Evolutionary conservation across 495 filamentous ascomycete species (phyloP).

Genomic region (Trichoderma asperelloides): DNA sequence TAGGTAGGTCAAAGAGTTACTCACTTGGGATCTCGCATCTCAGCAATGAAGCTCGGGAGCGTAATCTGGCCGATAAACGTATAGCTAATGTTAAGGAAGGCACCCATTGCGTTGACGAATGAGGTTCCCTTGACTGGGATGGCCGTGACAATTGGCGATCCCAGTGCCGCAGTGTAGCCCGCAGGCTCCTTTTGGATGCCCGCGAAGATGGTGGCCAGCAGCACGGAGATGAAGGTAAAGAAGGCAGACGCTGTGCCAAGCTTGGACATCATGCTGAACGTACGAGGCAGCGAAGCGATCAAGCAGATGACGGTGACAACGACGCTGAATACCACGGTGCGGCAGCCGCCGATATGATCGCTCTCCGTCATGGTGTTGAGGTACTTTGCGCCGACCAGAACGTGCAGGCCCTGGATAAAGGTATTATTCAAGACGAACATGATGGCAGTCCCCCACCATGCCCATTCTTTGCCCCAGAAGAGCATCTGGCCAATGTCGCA

Average conservation of each 20-base stretch:
- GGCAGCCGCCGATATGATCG: constrained; percentile 45
- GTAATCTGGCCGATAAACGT: constrained; percentile 94
- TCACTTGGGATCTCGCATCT: constrained; percentile 67
- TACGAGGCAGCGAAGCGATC: constrained; percentile 69
- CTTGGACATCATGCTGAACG: constrained; percentile 67
- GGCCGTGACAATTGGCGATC: constrained; percentile 53
- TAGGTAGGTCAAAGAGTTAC: background rate
- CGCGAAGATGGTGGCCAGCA: constrained; percentile 70
- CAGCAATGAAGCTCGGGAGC: constrained; percentile 81
- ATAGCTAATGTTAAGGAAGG: constrained; percentile 84
- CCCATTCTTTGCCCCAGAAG: constrained; percentile 69
- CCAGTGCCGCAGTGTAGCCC: constrained; percentile 29
- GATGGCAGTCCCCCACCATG: constrained; percentile 73
- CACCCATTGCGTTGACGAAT: constrained; percentile 69
- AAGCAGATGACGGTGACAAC: constrained; percentile 63
- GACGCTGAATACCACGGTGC: constrained; percentile 63
- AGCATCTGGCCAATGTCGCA: constrained; percentile 87
- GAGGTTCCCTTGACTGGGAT: constrained; percentile 62
- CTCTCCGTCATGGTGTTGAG: constrained; percentile 67
- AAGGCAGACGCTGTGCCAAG: constrained; percentile 66
- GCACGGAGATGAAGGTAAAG: constrained; percentile 78
- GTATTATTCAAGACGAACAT: constrained; percentile 93
- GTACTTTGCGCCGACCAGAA: constrained; percentile 57
- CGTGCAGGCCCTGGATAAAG: constrained; percentile 55
- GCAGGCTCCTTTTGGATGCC: constrained; percentile 62